Conservation (phyloP, 495 filamentous ascomycete genomes). For the Penicillium herquei region DNA sequence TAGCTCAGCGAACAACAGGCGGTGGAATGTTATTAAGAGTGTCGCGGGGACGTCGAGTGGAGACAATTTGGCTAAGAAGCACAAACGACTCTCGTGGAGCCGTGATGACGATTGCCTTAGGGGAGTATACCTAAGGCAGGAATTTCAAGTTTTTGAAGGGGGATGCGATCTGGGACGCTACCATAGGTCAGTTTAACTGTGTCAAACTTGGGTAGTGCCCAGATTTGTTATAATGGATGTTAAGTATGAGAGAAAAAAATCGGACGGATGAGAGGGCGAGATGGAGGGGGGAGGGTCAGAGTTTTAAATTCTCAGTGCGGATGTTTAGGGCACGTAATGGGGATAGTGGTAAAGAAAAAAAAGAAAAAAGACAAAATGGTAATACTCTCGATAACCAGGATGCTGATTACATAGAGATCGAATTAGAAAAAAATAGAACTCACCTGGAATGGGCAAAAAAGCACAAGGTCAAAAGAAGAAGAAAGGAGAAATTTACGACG, state of each 20-base stretch:
- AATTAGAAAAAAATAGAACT: conserved; percentile 10
- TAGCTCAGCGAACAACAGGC: conserved; percentile 62
- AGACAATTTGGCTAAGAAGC: conserved; percentile 78
- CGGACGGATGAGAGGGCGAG: conserved; percentile 13
- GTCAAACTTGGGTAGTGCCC: too few species aligned
- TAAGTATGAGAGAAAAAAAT: conserved; percentile 26
- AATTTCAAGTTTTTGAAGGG: not conserved
- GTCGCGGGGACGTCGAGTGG: conserved; percentile 55
- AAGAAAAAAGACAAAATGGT: conserved; percentile 15
- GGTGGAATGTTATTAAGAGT: conserved; percentile 69
- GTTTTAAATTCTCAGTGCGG: conserved; percentile 20
- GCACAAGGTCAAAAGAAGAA: not conserved
- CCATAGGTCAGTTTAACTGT: not conserved
- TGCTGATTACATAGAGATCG: not conserved
- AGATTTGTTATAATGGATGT: not conserved
- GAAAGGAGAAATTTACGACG: not conserved
- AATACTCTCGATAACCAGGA: conserved; percentile 7
- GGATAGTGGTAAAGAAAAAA: conserved; percentile 1
- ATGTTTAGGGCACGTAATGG: conserved; percentile 18
- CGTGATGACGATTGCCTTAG: conserved; percentile 70
- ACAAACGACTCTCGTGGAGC: conserved; percentile 63
- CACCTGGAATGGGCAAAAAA: conserved; percentile 3
- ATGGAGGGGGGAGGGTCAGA: conserved; percentile 9
- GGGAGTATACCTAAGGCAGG: conserved; percentile 61
- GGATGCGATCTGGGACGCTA: conserved; percentile 6